Conservation (phyloP, 2,329 filamentous ascomycete genomes). For the Arthrobotrys sphaeroides region DNA sequence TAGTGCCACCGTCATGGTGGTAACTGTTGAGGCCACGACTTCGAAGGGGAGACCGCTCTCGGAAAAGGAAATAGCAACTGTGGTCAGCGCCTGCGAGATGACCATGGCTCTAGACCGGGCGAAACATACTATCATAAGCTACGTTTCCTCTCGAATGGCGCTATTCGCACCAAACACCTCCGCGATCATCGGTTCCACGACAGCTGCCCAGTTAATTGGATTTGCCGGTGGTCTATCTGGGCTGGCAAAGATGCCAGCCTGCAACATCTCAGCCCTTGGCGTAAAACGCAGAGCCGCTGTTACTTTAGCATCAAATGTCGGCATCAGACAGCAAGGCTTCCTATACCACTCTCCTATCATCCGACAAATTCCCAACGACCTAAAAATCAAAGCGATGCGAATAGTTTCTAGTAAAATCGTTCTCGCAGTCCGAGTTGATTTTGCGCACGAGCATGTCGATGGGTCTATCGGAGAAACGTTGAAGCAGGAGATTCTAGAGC, state of each 20-base stretch:
- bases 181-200: slow-evolving; percentile 86
- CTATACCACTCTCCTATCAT: slow-evolving; percentile 93
- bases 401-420: slow-evolving; percentile 94
- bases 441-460: slow-evolving; percentile 80
- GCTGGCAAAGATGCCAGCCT: slow-evolving; percentile 89
- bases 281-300: slow-evolving; percentile 84
- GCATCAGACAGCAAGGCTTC: slow-evolving; percentile 89
- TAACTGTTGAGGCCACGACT: slow-evolving; percentile 91
- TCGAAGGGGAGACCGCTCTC: slow-evolving; percentile 82
- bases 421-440: slow-evolving; percentile 89
- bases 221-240: slow-evolving; percentile 87
- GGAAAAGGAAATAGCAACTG: slow-evolving; percentile 76
- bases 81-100: slow-evolving; percentile 84
- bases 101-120: slow-evolving; percentile 86
- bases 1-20: slow-evolving; percentile 91
- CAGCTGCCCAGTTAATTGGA: slow-evolving; percentile 95
- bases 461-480: slow-evolving; percentile 85
- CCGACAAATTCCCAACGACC: slow-evolving; percentile 80
- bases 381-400: slow-evolving; percentile 92
- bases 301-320: slow-evolving; percentile 91
- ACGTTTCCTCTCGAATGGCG: slow-evolving; percentile 96
- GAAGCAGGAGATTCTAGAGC: slow-evolving; percentile 81
- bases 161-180: slow-evolving; percentile 95
- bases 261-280: slow-evolving; percentile 89
- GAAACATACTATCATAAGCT: slow-evolving; percentile 86